These are phyloP conservation scores for Plenodomus tracheiphilus DNA, from an alignment of 2,329 filamentous ascomycete genomes.

Conservation along the genomic window DNA sequence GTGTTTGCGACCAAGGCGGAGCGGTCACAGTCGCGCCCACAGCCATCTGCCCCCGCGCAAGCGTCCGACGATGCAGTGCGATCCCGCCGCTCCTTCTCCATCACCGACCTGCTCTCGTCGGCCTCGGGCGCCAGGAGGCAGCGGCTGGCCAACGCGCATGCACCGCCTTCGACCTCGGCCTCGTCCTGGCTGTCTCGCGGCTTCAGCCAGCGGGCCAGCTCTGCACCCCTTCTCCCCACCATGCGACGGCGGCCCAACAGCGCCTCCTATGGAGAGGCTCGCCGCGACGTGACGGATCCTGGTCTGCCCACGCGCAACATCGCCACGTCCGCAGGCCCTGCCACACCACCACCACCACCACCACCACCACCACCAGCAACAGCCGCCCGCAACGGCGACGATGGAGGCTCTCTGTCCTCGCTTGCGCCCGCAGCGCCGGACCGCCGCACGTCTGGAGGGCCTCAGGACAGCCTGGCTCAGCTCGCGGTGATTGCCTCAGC, in stretches of 20 bases:
- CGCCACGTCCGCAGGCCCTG: conserved; percentile 29
- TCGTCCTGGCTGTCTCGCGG: conserved; percentile 28
- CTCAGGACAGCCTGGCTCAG: conserved; percentile 30
- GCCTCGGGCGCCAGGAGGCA: conserved; percentile 46
- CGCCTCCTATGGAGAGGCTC: conserved; percentile 42
- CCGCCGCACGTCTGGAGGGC: conserved; percentile 9
- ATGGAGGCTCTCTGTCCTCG: conserved; percentile 23
- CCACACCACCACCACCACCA: too few relatives aligned
- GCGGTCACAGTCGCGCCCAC: conserved; percentile 12
- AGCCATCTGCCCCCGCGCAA: conserved; percentile 19
- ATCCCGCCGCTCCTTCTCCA: conserved; percentile 55
- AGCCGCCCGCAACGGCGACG: conserved; percentile 10
- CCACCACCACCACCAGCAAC: too few relatives aligned
- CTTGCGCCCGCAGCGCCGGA: conserved; percentile 28
- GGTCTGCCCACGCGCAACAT: conserved; percentile 33
- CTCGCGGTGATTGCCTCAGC: conserved; percentile 34
- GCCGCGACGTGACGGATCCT: conserved; percentile 43
- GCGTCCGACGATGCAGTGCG: conserved; percentile 30
- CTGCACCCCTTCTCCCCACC: conserved; percentile 37
- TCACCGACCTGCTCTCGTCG: conserved; percentile 49
- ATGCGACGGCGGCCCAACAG: conserved; percentile 46
- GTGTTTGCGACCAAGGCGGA: conserved; percentile 31
- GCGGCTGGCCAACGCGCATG: conserved; percentile 27
- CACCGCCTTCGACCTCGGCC: conserved; percentile 10
- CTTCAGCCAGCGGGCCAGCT: conserved; percentile 38